Conservation (phyloP, 108 stramenopile species). For the Nannochloropsis oceanica region DNA sequence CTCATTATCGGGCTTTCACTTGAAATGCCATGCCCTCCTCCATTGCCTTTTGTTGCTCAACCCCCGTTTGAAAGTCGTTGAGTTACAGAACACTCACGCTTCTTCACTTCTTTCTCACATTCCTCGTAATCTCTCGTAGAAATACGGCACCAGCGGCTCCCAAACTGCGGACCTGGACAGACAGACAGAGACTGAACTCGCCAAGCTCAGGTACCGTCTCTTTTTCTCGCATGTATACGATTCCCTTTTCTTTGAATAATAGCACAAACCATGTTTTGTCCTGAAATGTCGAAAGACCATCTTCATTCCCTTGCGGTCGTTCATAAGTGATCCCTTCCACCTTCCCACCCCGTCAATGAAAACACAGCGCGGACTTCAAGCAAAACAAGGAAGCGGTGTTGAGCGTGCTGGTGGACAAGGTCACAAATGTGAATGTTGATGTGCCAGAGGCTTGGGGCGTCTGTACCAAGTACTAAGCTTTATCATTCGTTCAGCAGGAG, state of each 20-base stretch:
- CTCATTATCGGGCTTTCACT: neutral
- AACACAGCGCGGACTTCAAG: neutral
- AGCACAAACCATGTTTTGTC: neutral
- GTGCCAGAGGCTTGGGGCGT: neutral
- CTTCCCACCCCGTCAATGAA: no score
- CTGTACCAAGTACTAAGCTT: neutral
- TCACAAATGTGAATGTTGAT: neutral
- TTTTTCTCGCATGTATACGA: neutral
- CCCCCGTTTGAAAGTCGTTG: no score
- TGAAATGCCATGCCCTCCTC: neutral
- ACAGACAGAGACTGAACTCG: neutral
- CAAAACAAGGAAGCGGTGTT: neutral
- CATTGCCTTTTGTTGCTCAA: neutral
- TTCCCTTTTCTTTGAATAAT: neutral
- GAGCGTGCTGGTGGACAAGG: neutral
- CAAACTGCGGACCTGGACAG: neutral
- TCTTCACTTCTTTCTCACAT: no score
- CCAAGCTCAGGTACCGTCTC: neutral
- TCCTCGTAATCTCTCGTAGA: neutral
- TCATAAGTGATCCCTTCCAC: no score
- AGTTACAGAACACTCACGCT: no score
- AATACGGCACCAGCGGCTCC: neutral
- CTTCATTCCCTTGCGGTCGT: no score
- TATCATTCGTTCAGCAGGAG: no score
- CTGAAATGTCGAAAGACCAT: no score